A percentile compares a stretch with the other conserved stretches of the same genome.
phyloP scores from a whole-genome alignment of 805 yeast genomes.

The Saccharomycopsis vini region DNA sequence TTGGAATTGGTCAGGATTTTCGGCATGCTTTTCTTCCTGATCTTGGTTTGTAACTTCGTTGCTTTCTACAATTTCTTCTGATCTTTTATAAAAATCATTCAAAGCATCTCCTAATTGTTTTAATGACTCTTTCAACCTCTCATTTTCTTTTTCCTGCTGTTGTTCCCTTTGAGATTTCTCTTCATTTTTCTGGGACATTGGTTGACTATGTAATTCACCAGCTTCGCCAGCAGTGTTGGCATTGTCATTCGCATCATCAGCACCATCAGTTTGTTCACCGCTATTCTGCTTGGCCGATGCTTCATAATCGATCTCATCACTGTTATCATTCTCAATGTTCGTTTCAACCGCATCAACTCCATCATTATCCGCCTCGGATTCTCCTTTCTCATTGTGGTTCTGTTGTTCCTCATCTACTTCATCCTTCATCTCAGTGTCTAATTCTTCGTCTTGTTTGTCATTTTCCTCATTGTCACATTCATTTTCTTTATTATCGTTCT shows the following conservation, averaged over 20 bases:
- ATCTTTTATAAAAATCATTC: conserved; percentile 85
- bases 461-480: conserved; percentile 21
- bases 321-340: conserved; percentile 40
- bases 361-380: conserved; percentile 34
- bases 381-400: conserved; percentile 29
- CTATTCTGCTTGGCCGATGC: conserved; percentile 51
- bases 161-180: conserved; percentile 35
- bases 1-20: conserved; percentile 78
- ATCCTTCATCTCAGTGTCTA: conserved; percentile 23
- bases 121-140: conserved; percentile 65
- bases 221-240: conserved; percentile 27
- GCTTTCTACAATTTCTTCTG: conserved; percentile 54
- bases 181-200: conserved; percentile 22
- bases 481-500: conserved; percentile 20
- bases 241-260: conserved; percentile 44
- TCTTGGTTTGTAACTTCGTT: conserved; percentile 31
- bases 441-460: conserved; percentile 23
- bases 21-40: conserved; percentile 43
- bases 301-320: conserved; percentile 44
- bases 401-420: conserved; percentile 26
- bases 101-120: conserved; percentile 86
- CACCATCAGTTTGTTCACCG: conserved; percentile 56
- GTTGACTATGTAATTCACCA: conserved; percentile 12
- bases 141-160: conserved; percentile 33
- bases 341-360: conserved; percentile 42